Percentiles rank a stretch among this genome's conserved stretches.
Evolutionary conservation across 2,329 filamentous ascomycete species (phyloP).

Genomic region (Curvularia sp.): DNA sequence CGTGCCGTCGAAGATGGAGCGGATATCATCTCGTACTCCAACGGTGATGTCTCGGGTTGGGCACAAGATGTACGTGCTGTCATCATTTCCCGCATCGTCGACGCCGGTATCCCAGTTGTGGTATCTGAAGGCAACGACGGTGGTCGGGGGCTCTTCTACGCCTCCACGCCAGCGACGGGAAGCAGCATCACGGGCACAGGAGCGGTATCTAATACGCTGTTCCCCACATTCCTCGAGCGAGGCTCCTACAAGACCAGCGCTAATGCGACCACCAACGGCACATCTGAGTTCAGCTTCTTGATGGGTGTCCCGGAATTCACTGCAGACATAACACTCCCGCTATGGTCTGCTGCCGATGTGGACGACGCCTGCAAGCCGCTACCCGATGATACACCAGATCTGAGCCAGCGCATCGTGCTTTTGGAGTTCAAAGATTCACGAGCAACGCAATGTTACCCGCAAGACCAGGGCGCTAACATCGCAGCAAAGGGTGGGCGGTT

Average conservation of each 20-base stretch:
- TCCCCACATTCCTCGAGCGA: slow-evolving; percentile 17
- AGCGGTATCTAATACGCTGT: slow-evolving; percentile 53
- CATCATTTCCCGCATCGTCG: slow-evolving; percentile 54
- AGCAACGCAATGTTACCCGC: slow-evolving; percentile 25
- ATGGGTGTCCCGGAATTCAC: slow-evolving; percentile 42
- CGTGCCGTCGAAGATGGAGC: slow-evolving; percentile 63
- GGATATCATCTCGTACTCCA: slow-evolving; percentile 46
- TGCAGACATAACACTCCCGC: slow-evolving; percentile 22
- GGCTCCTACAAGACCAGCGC: slow-evolving; percentile 41
- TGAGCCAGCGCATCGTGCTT: slow-evolving; percentile 63
- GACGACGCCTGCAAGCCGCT: slow-evolving; percentile 62
- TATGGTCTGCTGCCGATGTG: slow-evolving; percentile 53
- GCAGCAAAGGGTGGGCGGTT: slow-evolving; percentile 65
- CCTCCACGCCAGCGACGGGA: slow-evolving; percentile 53
- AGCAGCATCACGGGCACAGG: slow-evolving; percentile 56
- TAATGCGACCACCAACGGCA: slow-evolving; percentile 38
- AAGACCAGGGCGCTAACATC: slow-evolving; percentile 27
- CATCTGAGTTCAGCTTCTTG: slow-evolving; percentile 41
- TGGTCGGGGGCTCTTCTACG: slow-evolving; percentile 58
- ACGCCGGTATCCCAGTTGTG: slow-evolving; percentile 59
- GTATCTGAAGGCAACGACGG: slow-evolving; percentile 63
- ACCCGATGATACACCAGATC: slow-evolving; percentile 63
- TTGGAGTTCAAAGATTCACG: slow-evolving; percentile 21
- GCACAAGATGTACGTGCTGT: slow-evolving; percentile 50
- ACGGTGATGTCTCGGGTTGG: slow-evolving; percentile 37